Evolutionary conservation across 768 basidiomycete genomes (phyloP).

Genomic region (Phaffia tasmanica): DNA sequence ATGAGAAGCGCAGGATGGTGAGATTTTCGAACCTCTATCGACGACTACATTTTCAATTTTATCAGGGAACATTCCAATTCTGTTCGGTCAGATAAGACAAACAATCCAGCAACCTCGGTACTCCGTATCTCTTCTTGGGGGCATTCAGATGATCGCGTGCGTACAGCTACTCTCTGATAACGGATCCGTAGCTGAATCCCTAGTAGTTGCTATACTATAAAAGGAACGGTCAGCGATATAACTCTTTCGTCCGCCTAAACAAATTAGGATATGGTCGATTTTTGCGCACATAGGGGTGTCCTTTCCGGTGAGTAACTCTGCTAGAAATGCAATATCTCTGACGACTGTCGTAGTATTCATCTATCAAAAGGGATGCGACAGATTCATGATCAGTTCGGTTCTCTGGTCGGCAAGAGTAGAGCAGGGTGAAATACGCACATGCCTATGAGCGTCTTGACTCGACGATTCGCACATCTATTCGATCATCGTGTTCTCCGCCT

Average conservation of each 20-base stretch:
- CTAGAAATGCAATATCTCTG: constrained; percentile 4
- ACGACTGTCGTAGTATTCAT: constrained; percentile 22
- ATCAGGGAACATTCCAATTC: constrained; percentile 13
- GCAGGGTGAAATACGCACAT: neutral
- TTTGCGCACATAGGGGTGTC: constrained; percentile 10
- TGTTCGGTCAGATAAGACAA: neutral
- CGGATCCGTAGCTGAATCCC: constrained; percentile 21
- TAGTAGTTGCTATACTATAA: constrained; percentile 3
- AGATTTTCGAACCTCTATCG: constrained; percentile 2
- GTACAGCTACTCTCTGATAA: constrained; percentile 12
- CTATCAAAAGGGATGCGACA: neutral
- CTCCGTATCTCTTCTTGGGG: neutral
- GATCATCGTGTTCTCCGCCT: constrained; percentile 6
- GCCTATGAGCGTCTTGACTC: constrained; percentile 2
- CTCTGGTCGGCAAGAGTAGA: neutral
- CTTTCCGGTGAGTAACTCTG: constrained; percentile 8
- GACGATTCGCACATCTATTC: constrained; percentile 15
- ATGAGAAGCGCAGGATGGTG: neutral
- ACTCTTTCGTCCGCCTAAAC: no score
- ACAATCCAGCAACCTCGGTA: neutral
- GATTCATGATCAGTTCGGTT: neutral
- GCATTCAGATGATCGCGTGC: neutral
- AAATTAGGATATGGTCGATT: neutral
- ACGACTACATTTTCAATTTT: constrained; percentile 7
- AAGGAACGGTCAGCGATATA: neutral